Evolutionary conservation across 108 stramenopile genomes (phyloP).

Genomic region (Cyclotella kingstonii): DNA sequence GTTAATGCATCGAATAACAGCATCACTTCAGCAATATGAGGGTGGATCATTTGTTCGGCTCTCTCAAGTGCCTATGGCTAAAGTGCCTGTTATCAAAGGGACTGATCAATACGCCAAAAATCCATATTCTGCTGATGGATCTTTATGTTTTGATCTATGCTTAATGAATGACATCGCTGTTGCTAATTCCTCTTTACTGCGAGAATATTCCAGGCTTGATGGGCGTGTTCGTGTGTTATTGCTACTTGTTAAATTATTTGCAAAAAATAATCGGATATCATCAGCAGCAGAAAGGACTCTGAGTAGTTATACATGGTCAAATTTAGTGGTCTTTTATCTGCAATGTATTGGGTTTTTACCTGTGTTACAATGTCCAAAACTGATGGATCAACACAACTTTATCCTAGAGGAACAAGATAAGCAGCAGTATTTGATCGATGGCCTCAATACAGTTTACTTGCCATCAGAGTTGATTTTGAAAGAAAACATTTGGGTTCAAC

Average conservation of each 20-base stretch:
- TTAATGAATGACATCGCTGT: constrained; percentile 87
- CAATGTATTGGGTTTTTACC: constrained; percentile 75
- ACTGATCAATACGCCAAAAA: constrained; percentile 50
- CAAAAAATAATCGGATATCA: constrained; percentile 52
- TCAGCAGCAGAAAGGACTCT: constrained; percentile 65
- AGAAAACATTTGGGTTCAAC: constrained; percentile 40
- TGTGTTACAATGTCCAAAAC: constrained; percentile 53
- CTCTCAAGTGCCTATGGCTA: constrained; percentile 55
- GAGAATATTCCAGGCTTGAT: constrained; percentile 76
- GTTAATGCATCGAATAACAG: constrained; percentile 41
- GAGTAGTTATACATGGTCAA: constrained; percentile 80
- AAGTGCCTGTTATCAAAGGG: constrained; percentile 83
- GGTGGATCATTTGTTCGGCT: constrained; percentile 45
- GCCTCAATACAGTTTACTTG: constrained; percentile 59
- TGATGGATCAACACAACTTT: constrained; percentile 51
- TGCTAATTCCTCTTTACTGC: constrained; percentile 65
- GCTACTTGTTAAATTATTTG: constrained; percentile 75
- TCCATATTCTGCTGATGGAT: constrained; percentile 66
- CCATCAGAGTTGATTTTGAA: constrained; percentile 37
- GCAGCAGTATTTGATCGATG: constrained; percentile 63
- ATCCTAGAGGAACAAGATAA: constrained; percentile 41
- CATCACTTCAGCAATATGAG: constrained; percentile 7
- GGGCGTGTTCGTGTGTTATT: constrained; percentile 58
- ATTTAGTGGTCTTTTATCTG: constrained; percentile 76
- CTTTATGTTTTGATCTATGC: constrained; percentile 77